A percentile compares a stretch with the other conserved stretches of the same genome.
These are phyloP conservation scores for Neofusicoccum ribis DNA, from an alignment of 2,329 filamentous ascomycete genomes.

Conservation along the genomic window DNA sequence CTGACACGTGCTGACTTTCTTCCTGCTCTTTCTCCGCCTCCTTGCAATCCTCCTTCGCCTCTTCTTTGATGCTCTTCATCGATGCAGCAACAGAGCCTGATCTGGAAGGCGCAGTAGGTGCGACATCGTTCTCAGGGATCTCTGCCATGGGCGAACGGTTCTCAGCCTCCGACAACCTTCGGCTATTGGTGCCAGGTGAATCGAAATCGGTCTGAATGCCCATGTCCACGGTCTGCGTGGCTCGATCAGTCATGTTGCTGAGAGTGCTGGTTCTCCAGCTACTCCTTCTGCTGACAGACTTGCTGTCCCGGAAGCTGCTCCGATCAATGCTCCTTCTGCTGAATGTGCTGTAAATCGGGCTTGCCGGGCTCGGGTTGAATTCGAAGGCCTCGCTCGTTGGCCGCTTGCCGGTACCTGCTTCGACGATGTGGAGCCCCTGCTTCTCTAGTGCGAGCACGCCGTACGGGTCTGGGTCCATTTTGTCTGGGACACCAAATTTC, in stretches of 20 bases:
- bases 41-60: slow-evolving; percentile 20
- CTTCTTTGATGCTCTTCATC: not conserved
- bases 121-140: slow-evolving; percentile 35
- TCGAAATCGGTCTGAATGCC: slow-evolving; percentile 61
- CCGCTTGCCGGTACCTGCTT: slow-evolving; percentile 76
- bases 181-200: slow-evolving; percentile 26
- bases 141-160: slow-evolving; percentile 33
- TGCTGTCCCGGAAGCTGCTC: slow-evolving; percentile 51
- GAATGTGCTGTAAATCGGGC: slow-evolving; percentile 65
- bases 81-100: not conserved
- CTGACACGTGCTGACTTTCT: not conserved
- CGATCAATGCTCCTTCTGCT: slow-evolving; percentile 69
- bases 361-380: slow-evolving; percentile 73
- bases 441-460: slow-evolving; percentile 88
- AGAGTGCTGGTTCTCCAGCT: slow-evolving; percentile 72
- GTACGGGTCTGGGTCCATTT: slow-evolving; percentile 86
- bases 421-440: slow-evolving; percentile 83
- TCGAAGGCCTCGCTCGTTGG: slow-evolving; percentile 81
- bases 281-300: slow-evolving; percentile 44
- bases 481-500: slow-evolving; percentile 75
- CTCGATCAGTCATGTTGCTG: slow-evolving; percentile 62
- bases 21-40: not conserved
- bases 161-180: slow-evolving; percentile 3
- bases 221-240: slow-evolving; percentile 64
- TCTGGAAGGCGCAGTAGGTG: not conserved